Base-by-base conservation (phyloP, 768 basidiomycete species). In the Mycena haematopus region DNA sequence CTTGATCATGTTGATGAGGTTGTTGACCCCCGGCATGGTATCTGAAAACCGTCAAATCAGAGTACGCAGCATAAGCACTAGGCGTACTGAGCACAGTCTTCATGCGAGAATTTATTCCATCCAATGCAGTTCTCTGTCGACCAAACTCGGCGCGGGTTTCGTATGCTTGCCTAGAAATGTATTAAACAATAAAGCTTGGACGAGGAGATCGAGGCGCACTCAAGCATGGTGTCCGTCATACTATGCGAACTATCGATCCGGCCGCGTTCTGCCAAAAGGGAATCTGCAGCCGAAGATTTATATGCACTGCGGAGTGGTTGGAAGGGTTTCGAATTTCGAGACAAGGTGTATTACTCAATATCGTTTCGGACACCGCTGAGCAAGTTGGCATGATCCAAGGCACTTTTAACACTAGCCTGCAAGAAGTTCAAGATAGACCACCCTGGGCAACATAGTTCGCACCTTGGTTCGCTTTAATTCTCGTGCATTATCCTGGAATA, bases 21-120 rank as follows among this genome's bases (percentile, higher is more conserved):
- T 92, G 76, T 94, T 95, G 68, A 99, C 89, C 2, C 96, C 96
- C n/a, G 97, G 97, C 75, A 99, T 90, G 7, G 91, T 88, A 70
- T 82, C 93, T 95, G 67, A n/a, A 53, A 49, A 52, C 66, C 46
- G 11, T 11, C 54, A 24, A 36, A n/a, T 51, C 49, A 38, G 50
- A n/a, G 52, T 19, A 25, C 51, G 7, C 24, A 19, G 27, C n/a
- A 54, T 36, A 33, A 49, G 21, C 25, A 44, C 57, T 5, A 13
- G 11, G 79, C 90, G 65, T 70, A 96, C 94, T 89, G 27, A 98
- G 77, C 19, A 96, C 92, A 52, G 87, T 84, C 56, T 82, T 77
- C 86, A 99, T 95, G 29, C 96, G 86, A 15, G 86, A 81, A 75
- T 93, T 95, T 66, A 99, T 93, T 17, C 87, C 82, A 10, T 86